A percentile compares a stretch with the other conserved stretches of the same genome.
Conservation (phyloP, 208 protist genomes). For the Acanthamoeba royreba region DNA sequence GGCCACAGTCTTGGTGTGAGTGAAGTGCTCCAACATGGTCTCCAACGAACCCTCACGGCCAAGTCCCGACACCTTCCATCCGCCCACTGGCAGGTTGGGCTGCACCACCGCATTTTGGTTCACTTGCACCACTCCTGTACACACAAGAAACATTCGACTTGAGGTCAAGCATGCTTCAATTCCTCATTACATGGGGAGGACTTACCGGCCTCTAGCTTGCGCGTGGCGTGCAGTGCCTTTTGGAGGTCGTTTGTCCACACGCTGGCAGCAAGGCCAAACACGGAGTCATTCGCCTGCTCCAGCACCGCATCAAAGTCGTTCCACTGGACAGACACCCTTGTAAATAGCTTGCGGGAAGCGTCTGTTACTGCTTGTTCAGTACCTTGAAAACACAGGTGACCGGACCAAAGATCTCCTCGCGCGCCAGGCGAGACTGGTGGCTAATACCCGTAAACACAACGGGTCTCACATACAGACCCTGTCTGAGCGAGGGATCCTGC, state of each 20-base stretch:
- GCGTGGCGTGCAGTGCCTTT: not conserved
- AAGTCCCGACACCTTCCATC: not conserved
- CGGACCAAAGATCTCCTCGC: slow-evolving; percentile 65
- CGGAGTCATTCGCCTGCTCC: slow-evolving; percentile 36
- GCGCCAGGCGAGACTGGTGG: slow-evolving; percentile 5
- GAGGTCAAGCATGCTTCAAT: not conserved
- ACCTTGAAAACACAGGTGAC: slow-evolving; percentile 49
- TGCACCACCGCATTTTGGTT: slow-evolving; percentile 11
- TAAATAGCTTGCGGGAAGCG: not conserved
- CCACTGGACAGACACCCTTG: not conserved
- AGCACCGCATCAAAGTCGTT: slow-evolving; percentile 45
- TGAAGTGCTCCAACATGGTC: not conserved
- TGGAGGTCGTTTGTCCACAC: slow-evolving; percentile 47
- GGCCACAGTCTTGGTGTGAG: slow-evolving; percentile 5
- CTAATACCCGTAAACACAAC: slow-evolving; percentile 40
- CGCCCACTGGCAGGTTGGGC: not conserved
- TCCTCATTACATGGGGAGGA: not conserved
- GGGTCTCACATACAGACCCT: slow-evolving; percentile 40
- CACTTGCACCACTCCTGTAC: not conserved
- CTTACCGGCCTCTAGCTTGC: not conserved
- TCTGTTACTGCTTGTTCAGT: not conserved
- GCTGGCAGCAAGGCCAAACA: slow-evolving; percentile 18
- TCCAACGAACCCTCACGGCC: not conserved
- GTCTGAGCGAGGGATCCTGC: not conserved
- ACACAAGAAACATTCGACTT: not conserved